phyloP scores from a whole-genome alignment of 192 early-diverging fungal species.

The Coemansia sp. region DNA sequence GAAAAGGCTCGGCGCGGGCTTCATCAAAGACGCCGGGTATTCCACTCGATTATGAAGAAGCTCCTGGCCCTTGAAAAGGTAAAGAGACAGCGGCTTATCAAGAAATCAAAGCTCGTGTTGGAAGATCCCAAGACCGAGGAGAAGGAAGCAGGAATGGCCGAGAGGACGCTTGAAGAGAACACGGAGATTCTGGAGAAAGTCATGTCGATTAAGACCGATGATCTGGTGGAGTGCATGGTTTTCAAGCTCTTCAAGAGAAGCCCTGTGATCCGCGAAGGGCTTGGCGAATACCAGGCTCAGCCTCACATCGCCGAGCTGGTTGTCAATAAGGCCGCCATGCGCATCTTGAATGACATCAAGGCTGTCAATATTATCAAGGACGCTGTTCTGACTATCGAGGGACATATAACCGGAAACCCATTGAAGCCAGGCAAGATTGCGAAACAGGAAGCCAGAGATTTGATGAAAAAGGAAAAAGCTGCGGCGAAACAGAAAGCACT shows the following conservation, averaged over 20 bases:
- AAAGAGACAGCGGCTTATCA: slow-evolving; percentile 7
- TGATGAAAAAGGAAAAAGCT: not conserved
- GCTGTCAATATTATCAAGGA: slow-evolving; percentile 12
- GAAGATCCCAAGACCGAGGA: not conserved
- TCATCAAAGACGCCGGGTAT: not conserved
- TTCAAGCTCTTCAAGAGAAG: slow-evolving; percentile 13
- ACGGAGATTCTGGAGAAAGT: slow-evolving; percentile 5
- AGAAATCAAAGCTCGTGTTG: not conserved
- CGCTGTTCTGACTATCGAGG: not conserved
- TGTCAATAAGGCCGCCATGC: slow-evolving; percentile 11
- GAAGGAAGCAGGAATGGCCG: not conserved
- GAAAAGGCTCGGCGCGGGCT: slow-evolving; percentile 16
- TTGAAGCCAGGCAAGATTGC: not conserved
- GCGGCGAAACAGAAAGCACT: not conserved
- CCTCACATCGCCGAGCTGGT: not conserved
- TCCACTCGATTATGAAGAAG: slow-evolving; percentile 1
- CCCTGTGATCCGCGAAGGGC: not conserved
- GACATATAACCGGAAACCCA: not conserved
- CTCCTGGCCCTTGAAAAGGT: slow-evolving; percentile 17
- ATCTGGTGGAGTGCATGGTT: slow-evolving; percentile 18
- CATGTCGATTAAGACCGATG: not conserved
- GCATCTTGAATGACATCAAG: slow-evolving; percentile 11
- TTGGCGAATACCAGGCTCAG: not conserved
- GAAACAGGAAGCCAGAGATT: not conserved
- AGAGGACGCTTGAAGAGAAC: not conserved